A percentile compares a stretch with the other conserved stretches of the same genome.
phyloP scores from a whole-genome alignment of 768 basidiomycete genomes.

The Boletus bicolor region DNA sequence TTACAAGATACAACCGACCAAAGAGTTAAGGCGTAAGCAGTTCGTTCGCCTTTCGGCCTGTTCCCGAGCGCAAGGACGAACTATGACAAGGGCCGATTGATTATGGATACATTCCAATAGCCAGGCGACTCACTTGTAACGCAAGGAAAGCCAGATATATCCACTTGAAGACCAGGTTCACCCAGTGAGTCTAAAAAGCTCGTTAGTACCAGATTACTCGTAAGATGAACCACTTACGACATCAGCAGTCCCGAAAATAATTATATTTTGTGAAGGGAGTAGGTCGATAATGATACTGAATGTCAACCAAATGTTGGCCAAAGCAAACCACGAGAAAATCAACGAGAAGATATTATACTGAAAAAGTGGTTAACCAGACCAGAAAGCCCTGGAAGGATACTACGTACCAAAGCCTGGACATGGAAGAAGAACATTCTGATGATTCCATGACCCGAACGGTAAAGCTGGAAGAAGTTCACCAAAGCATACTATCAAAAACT shows the following conservation, averaged over 20 bases:
- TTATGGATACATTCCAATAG: neutral
- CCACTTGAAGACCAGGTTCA: slow-evolving; percentile 82
- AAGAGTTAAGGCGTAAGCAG: slow-evolving; percentile 66
- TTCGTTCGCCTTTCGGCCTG: slow-evolving; percentile 84
- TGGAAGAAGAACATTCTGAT: slow-evolving; percentile 97
- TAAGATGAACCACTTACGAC: slow-evolving; percentile 50
- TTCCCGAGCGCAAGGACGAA: slow-evolving; percentile 76
- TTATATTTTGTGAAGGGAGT: slow-evolving; percentile 50
- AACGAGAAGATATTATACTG: slow-evolving; percentile 85
- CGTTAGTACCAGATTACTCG: neutral
- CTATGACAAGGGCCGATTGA: slow-evolving; percentile 22
- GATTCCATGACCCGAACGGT: slow-evolving; percentile 81
- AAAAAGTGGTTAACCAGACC: slow-evolving; percentile 1
- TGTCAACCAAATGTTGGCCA: slow-evolving; percentile 93
- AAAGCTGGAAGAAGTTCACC: slow-evolving; percentile 90
- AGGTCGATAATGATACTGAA: slow-evolving; percentile 94
- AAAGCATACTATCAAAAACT: slow-evolving; percentile 66
- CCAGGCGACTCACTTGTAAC: slow-evolving; percentile 49
- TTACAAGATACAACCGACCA: slow-evolving; percentile 43
- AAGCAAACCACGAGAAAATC: slow-evolving; percentile 89
- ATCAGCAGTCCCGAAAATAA: slow-evolving; percentile 67
- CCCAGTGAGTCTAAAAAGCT: slow-evolving; percentile 68
- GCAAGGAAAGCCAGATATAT: slow-evolving; percentile 82
- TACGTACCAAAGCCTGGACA: slow-evolving; percentile 79
- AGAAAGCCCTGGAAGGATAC: neutral